Percentiles rank a stretch among this genome's conserved stretches.
phyloP scores from a whole-genome alignment of 495 filamentous ascomycete species.

The Annulohypoxylon moriforme region DNA sequence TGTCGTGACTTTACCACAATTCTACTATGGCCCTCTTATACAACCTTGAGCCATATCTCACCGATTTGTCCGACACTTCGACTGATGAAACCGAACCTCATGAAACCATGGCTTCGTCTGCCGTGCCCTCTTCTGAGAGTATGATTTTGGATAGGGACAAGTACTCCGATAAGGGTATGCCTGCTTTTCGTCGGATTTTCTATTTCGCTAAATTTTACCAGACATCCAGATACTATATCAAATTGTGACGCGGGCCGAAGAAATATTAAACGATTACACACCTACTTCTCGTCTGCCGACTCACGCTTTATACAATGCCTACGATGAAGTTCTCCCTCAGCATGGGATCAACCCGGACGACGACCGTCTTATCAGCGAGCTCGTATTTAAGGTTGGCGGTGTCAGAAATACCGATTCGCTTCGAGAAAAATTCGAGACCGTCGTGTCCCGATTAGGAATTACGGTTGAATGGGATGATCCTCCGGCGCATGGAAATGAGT shows the following conservation, averaged over 20 bases:
- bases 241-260: slow-evolving; percentile 77
- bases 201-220: slow-evolving; percentile 50
- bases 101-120: slow-evolving; percentile 22
- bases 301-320: slow-evolving; percentile 82
- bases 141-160: slow-evolving; percentile 37
- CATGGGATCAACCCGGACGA: slow-evolving; percentile 76
- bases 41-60: slow-evolving; percentile 23
- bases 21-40: slow-evolving; percentile 35
- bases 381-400: slow-evolving; percentile 83
- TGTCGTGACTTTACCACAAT: slow-evolving; percentile 1
- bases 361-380: slow-evolving; percentile 78
- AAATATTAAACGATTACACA: slow-evolving; percentile 63
- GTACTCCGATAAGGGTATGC: slow-evolving; percentile 74
- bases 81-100: slow-evolving; percentile 22
- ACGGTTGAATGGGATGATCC: slow-evolving; percentile 67
- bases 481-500: slow-evolving; percentile 31
- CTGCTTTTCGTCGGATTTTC: slow-evolving; percentile 1
- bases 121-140: slow-evolving; percentile 4
- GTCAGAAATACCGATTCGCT: slow-evolving; percentile 55
- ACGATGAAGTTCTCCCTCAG: slow-evolving; percentile 75
- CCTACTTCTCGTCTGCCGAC: slow-evolving; percentile 74
- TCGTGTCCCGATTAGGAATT: slow-evolving; percentile 74
- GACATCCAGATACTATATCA: slow-evolving; percentile 83
- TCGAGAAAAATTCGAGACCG: slow-evolving; percentile 72
- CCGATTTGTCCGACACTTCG: slow-evolving; percentile 28